Evolutionary conservation across 495 filamentous ascomycete species (phyloP).

Genomic region (Neurospora discreta): DNA sequence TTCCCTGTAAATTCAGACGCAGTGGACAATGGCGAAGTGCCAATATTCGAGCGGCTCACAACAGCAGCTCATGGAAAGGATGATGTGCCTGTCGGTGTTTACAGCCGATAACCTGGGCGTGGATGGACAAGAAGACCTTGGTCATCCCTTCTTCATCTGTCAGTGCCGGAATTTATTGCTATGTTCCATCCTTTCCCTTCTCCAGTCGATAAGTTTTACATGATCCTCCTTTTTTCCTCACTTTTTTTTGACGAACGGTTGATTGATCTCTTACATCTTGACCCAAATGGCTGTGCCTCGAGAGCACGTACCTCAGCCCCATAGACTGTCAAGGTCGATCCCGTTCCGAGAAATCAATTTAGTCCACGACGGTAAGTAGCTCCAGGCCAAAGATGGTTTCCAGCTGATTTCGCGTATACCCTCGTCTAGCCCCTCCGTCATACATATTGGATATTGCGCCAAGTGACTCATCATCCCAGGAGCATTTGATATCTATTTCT

Average conservation of each 20-base stretch:
- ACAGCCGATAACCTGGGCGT: not conserved
- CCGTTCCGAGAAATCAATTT: not conserved
- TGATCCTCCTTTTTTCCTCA: not conserved
- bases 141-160: not conserved
- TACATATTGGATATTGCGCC: not conserved
- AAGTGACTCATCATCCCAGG: not conserved
- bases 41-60: not conserved
- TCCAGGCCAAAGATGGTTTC: not conserved
- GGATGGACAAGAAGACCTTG: not conserved
- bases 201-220: not conserved
- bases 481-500: not conserved
- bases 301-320: not conserved
- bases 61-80: not conserved
- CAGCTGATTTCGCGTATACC: not conserved
- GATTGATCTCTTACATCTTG: slow-evolving; percentile 6
- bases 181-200: not conserved
- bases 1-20: not conserved
- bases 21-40: not conserved
- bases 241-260: slow-evolving; percentile 4
- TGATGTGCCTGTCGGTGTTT: not conserved
- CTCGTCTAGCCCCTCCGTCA: not conserved
- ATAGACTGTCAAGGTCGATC: not conserved
- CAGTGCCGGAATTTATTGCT: not conserved
- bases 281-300: not conserved
- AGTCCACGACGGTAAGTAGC: not conserved